Evolutionary conservation across 148 eudicot genomes (phyloP).

Genomic region (Persicaria maculosa): DNA sequence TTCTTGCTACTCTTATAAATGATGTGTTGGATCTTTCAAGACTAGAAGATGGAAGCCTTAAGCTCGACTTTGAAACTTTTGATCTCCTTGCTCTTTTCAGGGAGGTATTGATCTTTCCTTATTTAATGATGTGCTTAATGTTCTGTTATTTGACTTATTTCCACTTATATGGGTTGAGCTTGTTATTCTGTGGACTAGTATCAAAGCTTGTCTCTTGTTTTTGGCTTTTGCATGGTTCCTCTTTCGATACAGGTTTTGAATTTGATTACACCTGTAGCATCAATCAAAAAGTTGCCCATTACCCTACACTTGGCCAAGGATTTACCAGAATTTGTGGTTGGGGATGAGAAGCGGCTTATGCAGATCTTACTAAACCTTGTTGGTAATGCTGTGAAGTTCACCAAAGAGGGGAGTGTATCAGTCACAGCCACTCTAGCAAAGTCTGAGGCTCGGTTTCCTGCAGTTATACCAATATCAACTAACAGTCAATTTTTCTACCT

Average conservation of each 20-base stretch:
- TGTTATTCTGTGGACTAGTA: neutral
- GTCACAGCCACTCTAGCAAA: conserved; percentile 48
- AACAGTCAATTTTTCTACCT: conserved; percentile 52
- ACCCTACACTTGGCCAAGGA: conserved; percentile 53
- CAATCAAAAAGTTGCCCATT: conserved; percentile 56
- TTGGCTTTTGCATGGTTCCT: conserved; percentile 14
- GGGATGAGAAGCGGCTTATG: conserved; percentile 84
- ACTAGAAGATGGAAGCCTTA: conserved; percentile 93
- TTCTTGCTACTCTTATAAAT: conserved; percentile 77
- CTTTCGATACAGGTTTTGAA: conserved; percentile 50
- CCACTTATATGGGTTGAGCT: neutral
- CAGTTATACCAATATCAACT: conserved; percentile 43
- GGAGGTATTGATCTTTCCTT: conserved; percentile 36
- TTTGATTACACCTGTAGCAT: conserved; percentile 75
- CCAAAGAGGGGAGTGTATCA: conserved; percentile 75
- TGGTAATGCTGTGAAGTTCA: conserved; percentile 87
- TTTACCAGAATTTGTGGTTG: conserved; percentile 67
- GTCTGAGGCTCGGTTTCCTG: conserved; percentile 58
- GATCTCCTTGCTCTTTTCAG: conserved; percentile 64
- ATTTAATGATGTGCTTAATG: too few relatives aligned
- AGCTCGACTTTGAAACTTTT: conserved; percentile 61
- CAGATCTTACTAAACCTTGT: conserved; percentile 73
- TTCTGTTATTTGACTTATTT: conserved; percentile 13
- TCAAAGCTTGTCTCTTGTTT: neutral
- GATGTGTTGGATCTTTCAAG: conserved; percentile 88